Evolutionary conservation across 495 filamentous ascomycete species (phyloP).

Genomic region (Talaromyces wortmannii): DNA sequence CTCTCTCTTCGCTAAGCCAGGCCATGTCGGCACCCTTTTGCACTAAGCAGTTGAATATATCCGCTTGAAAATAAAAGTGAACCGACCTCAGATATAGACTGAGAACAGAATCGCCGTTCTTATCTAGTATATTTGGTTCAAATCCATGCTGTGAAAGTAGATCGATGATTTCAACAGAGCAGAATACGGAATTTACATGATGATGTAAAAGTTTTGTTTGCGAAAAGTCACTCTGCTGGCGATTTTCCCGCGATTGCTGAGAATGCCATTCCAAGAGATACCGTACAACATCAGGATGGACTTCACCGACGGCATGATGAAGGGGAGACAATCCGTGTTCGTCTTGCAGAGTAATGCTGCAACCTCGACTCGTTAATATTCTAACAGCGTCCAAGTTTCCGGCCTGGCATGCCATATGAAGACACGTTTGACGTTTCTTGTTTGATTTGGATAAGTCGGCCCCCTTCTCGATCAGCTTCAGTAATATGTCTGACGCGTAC

Average conservation of each 20-base stretch:
- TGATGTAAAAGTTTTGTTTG: background rate
- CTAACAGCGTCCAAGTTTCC: constrained; percentile 8
- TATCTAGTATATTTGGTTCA: background rate
- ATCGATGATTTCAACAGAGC: constrained; percentile 1
- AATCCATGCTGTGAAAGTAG: background rate
- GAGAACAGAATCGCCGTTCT: constrained; percentile 2
- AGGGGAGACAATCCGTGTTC: constrained; percentile 3
- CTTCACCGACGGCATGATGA: constrained; percentile 4
- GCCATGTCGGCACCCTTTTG: too few species aligned
- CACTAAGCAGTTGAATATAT: background rate
- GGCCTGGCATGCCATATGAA: constrained; percentile 7
- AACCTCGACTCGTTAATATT: constrained; percentile 5
- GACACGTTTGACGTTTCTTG: constrained; percentile 3
- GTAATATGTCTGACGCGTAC: constrained; percentile 6
- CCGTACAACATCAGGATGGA: background rate
- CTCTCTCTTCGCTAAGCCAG: background rate
- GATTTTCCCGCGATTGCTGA: too few species aligned
- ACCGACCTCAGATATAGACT: constrained; percentile 4
- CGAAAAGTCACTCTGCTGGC: background rate
- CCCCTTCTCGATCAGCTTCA: constrained; percentile 5
- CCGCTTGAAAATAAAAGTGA: background rate
- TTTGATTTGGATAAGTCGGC: constrained; percentile 7
- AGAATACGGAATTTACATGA: background rate
- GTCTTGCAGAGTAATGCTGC: constrained; percentile 5
- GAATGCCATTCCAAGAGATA: background rate